phyloP scores from a whole-genome alignment of 1,284 basidiomycete species.

The Papiliotrema laurentii region DNA sequence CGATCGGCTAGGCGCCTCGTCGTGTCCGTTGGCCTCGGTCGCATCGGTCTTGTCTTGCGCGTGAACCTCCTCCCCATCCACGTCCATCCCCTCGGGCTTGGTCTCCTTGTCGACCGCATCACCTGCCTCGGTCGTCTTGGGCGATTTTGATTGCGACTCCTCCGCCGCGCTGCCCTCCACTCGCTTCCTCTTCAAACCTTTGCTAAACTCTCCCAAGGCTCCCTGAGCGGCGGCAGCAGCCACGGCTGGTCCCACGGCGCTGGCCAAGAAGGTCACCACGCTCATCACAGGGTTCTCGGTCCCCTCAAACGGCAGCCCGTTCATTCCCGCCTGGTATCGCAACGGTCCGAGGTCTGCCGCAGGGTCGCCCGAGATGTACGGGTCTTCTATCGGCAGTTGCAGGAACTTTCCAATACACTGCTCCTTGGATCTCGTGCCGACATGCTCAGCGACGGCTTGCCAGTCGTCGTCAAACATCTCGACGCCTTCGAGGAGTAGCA shows the following conservation, averaged over 20 bases:
- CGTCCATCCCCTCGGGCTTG: slow-evolving; percentile 28
- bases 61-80: slow-evolving; percentile 22
- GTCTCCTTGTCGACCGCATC: too few relatives aligned
- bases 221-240: slow-evolving; percentile 91
- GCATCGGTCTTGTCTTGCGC: slow-evolving; percentile 36
- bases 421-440: slow-evolving; percentile 83
- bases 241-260: slow-evolving; percentile 83
- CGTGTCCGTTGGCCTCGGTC: slow-evolving; percentile 13
- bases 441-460: slow-evolving; percentile 85
- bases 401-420: slow-evolving; percentile 96
- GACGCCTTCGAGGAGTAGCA: slow-evolving; percentile 85
- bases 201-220: slow-evolving; percentile 61
- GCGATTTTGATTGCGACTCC: slow-evolving; percentile 13
- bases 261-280: slow-evolving; percentile 93
- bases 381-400: slow-evolving; percentile 93
- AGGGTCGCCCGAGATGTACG: slow-evolving; percentile 56
- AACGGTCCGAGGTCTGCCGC: slow-evolving; percentile 64
- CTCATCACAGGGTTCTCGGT: slow-evolving; percentile 98
- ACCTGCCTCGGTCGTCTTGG: neutral
- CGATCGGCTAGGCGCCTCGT: slow-evolving; percentile 59
- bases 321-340: slow-evolving; percentile 55
- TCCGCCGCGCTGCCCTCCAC: slow-evolving; percentile 43
- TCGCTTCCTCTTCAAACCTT: slow-evolving; percentile 64
- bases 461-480: slow-evolving; percentile 99
- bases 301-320: slow-evolving; percentile 80